Evolutionary conservation across 139 green algal genomes (phyloP).

Genomic region (Chlamydomonas sp.): DNA sequence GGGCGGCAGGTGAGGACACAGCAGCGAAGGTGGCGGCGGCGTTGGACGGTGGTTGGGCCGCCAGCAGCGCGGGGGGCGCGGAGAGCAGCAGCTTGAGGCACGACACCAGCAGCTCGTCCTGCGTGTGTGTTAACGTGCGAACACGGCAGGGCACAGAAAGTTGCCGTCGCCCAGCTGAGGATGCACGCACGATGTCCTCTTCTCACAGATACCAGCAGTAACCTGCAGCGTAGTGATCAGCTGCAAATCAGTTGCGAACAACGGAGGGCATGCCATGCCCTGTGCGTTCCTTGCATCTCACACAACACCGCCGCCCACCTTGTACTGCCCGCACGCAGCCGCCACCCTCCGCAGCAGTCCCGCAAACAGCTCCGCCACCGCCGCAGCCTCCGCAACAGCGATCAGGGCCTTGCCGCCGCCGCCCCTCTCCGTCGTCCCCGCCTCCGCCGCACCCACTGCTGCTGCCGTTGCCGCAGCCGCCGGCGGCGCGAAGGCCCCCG

Average conservation of each 20-base stretch:
- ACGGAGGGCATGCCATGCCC: neutral
- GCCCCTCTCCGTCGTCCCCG: no score
- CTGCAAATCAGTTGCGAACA: neutral
- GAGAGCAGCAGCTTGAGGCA: constrained; percentile 27
- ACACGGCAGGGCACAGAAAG: neutral
- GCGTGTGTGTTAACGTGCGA: neutral
- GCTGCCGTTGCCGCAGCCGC: neutral
- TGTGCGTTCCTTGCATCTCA: neutral
- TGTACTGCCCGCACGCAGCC: constrained; percentile 24
- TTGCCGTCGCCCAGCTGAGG: neutral
- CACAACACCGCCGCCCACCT: constrained; percentile 10
- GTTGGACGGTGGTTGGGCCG: neutral
- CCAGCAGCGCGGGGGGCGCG: neutral
- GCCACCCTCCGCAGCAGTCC: constrained; percentile 3
- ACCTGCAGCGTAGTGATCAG: neutral
- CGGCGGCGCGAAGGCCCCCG: no score
- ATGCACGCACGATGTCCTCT: neutral
- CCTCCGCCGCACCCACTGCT: neutral
- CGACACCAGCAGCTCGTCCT: constrained; percentile 32
- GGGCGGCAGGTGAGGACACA: neutral
- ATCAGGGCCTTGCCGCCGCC: no score
- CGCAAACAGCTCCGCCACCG: constrained; percentile 3
- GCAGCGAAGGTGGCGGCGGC: no score
- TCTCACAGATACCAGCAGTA: neutral
- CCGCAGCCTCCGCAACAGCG: neutral